A percentile compares a stretch with the other conserved stretches of the same genome.
These are phyloP conservation scores for Avena atlantica DNA, from an alignment of 176 grass and related monocot species.

Conservation along the genomic window DNA sequence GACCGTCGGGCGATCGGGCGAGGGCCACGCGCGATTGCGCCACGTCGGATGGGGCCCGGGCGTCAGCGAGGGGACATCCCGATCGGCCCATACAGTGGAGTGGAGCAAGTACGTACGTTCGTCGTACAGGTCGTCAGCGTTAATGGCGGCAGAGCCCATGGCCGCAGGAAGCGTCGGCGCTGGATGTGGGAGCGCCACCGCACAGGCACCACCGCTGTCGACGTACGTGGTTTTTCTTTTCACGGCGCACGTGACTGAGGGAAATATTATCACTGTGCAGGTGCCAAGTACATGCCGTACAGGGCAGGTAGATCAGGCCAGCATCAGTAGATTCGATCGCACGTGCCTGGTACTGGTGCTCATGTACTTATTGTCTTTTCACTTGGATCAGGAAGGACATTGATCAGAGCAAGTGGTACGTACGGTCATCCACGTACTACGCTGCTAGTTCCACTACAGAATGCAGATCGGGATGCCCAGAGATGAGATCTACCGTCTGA, in stretches of 20 bases:
- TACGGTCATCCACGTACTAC: not conserved
- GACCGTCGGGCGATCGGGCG: conserved; percentile 20
- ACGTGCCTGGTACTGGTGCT: not conserved
- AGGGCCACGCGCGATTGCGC: not conserved
- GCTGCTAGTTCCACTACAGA: not conserved
- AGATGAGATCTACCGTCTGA: not conserved
- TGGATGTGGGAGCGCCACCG: conserved; percentile 1
- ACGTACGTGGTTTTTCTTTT: not conserved
- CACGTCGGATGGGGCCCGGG: not conserved
- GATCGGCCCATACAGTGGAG: not conserved
- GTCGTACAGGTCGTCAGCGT: not conserved
- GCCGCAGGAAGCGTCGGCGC: not conserved
- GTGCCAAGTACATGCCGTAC: not conserved
- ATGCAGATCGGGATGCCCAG: not conserved
- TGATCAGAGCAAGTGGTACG: not conserved
- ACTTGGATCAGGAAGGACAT: not conserved
- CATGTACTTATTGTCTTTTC: not conserved
- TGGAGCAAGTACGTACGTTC: not conserved
- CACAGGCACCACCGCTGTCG: not conserved
- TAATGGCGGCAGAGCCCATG: not conserved
- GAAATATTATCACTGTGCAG: not conserved
- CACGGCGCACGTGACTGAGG: not conserved
- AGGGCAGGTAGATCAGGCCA: not conserved
- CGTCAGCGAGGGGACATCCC: not conserved
- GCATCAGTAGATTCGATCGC: not conserved